These are phyloP conservation scores for Rosa multiflora DNA, from an alignment of 306 rosid species.

Conservation along the genomic window DNA sequence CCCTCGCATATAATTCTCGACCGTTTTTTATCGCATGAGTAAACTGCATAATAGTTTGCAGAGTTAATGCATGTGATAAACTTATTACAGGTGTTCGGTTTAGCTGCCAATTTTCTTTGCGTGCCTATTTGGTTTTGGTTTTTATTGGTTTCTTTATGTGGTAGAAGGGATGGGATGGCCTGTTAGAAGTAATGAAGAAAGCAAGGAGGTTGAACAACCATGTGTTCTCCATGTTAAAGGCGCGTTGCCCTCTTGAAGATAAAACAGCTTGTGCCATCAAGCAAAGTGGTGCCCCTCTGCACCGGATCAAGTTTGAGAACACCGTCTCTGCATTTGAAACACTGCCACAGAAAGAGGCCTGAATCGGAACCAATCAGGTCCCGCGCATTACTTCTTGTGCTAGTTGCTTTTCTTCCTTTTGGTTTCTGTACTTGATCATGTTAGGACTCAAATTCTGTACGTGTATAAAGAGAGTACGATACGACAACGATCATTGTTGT, in stretches of 20 bases:
- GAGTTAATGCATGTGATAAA: not conserved
- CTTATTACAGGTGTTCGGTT: not conserved
- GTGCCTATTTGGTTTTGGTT: not conserved
- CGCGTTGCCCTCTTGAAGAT: constrained; percentile 97
- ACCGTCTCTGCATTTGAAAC: constrained; percentile 96
- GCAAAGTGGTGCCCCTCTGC: constrained; percentile 97
- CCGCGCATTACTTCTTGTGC: not conserved
- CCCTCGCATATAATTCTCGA: not conserved
- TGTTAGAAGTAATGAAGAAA: constrained; percentile 90
- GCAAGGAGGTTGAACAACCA: constrained; percentile 96
- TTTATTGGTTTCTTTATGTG: constrained; percentile 11
- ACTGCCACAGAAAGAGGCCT: constrained; percentile 88
- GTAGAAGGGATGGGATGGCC: constrained; percentile 80
- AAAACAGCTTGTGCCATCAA: constrained; percentile 97
- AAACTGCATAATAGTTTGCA: not conserved
- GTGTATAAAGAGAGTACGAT: not conserved
- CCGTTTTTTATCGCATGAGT: not conserved
- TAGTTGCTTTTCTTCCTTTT: not conserved
- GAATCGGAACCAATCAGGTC: constrained; percentile 8
- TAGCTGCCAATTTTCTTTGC: not conserved
- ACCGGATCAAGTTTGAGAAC: constrained; percentile 81
- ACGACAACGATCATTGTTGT: not conserved
- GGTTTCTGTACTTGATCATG: not conserved
- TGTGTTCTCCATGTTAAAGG: constrained; percentile 95
- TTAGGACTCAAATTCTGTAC: not conserved